These are phyloP conservation scores for Cryphonectria naterciae DNA, from an alignment of 2,329 filamentous ascomycete genomes.

Conservation along the genomic window DNA sequence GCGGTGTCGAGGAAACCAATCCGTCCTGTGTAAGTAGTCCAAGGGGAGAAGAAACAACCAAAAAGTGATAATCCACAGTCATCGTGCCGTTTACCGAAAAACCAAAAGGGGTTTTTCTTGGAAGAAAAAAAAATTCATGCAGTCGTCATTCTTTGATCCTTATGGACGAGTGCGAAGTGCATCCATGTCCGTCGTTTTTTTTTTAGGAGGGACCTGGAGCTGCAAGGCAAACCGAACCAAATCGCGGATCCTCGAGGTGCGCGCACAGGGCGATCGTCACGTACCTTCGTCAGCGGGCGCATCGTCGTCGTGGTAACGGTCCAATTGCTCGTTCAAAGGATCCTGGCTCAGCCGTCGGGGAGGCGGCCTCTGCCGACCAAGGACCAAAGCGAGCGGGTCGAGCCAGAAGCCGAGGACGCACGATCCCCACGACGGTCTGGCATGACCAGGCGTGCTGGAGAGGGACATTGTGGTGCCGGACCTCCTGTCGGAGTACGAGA, in stretches of 20 bases:
- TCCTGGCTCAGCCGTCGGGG: neutral
- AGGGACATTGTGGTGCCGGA: constrained; percentile 12
- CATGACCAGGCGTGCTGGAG: constrained; percentile 5
- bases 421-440: constrained; percentile 14
- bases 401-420: constrained; percentile 11
- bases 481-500: neutral
- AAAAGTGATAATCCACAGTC: neutral
- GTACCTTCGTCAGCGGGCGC: neutral
- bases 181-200: neutral
- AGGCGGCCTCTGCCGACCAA: neutral
- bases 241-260: neutral
- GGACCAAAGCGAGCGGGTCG: neutral
- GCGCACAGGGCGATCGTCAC: neutral
- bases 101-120: neutral
- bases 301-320: neutral
- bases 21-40: neutral
- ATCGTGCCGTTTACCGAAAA: neutral
- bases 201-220: neutral
- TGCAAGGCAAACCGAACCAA: neutral
- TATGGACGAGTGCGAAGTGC: neutral
- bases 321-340: neutral
- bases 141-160: neutral
- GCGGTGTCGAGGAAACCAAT: neutral
- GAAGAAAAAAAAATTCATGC: neutral
- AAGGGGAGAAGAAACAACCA: neutral